A percentile compares a stretch with the other conserved stretches of the same genome.
Conservation (phyloP, 768 basidiomycete genomes). For the Phanerodontia chrysosporium region DNA sequence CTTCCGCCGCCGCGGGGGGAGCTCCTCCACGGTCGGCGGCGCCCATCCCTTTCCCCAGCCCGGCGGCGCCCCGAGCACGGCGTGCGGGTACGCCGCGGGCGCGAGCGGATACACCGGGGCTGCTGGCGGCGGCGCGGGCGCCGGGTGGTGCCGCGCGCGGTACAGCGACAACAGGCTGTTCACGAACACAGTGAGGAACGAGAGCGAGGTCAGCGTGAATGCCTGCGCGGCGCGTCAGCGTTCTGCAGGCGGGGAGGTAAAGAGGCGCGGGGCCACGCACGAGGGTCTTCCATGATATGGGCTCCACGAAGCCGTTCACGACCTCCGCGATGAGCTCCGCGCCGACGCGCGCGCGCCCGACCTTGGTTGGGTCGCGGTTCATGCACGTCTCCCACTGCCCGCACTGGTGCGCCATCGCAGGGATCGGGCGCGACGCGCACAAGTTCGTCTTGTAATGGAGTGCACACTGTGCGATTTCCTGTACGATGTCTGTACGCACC, state of each 20-base stretch:
- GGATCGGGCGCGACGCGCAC: slow-evolving; percentile 71
- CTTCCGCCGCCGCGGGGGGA: slow-evolving; percentile 19
- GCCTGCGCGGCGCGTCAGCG: slow-evolving; percentile 34
- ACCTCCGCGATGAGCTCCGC: slow-evolving; percentile 96
- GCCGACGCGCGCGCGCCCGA: slow-evolving; percentile 85
- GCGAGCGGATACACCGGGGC: slow-evolving; percentile 31
- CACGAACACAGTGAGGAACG: slow-evolving; percentile 76
- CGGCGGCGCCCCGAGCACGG: slow-evolving; percentile 46
- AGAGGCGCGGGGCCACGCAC: slow-evolving; percentile 44
- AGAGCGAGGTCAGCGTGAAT: slow-evolving; percentile 71
- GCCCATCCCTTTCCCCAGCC: slow-evolving; percentile 41
- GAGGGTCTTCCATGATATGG: slow-evolving; percentile 95
- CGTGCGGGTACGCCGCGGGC: slow-evolving; percentile 31
- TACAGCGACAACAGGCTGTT: slow-evolving; percentile 78
- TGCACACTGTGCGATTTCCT: slow-evolving; percentile 88
- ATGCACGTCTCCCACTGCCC: slow-evolving; percentile 90
- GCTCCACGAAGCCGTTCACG: slow-evolving; percentile 94
- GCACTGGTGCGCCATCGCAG: slow-evolving; percentile 86
- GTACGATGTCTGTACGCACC: slow-evolving; percentile 66
- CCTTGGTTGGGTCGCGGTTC: slow-evolving; percentile 87
- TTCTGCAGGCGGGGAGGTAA: slow-evolving; percentile 5
- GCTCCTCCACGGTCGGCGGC: slow-evolving; percentile 8
- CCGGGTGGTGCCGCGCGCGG: slow-evolving; percentile 54
- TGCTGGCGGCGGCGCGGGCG: slow-evolving; percentile 12
- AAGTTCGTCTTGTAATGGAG: slow-evolving; percentile 77